A percentile compares a stretch with the other conserved stretches of the same genome.
Conservation (phyloP, 768 basidiomycete species). For the Clitopilus passeckerianus region DNA sequence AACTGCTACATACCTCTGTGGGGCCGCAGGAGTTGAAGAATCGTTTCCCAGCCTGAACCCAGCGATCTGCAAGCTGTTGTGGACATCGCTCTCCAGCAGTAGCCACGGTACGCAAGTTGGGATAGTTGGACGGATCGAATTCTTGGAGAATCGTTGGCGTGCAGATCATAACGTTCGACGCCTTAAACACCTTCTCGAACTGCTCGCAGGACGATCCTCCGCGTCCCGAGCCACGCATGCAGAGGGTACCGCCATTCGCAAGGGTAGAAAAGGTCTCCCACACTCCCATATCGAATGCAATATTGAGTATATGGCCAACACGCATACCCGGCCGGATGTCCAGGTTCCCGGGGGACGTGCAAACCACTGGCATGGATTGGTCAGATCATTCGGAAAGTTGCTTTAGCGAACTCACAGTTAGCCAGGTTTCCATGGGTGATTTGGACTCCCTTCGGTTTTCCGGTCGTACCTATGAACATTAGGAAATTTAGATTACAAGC, state of each 20-base stretch:
- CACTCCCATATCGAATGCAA: constrained; percentile 15
- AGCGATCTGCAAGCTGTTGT: constrained; percentile 35
- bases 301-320: neutral
- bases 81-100: constrained; percentile 57
- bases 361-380: neutral
- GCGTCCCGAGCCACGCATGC: constrained; percentile 26
- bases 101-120: constrained; percentile 47
- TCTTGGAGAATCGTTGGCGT: constrained; percentile 52
- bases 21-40: constrained; percentile 56
- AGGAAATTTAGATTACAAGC: neutral
- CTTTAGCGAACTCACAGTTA: neutral
- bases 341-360: neutral
- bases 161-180: constrained; percentile 48
- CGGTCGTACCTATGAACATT: neutral
- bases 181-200: constrained; percentile 48
- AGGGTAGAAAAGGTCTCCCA: constrained; percentile 54
- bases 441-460: neutral
- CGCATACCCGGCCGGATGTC: neutral
- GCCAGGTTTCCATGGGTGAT: neutral
- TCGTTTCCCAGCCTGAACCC: constrained; percentile 30
- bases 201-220: constrained; percentile 43
- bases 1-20: constrained; percentile 36
- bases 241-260: constrained; percentile 48
- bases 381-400: too few species aligned
- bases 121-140: constrained; percentile 48